These are phyloP conservation scores for Coniosporium tulheliwenetii DNA, from an alignment of 2,329 filamentous ascomycete genomes.

Conservation along the genomic window DNA sequence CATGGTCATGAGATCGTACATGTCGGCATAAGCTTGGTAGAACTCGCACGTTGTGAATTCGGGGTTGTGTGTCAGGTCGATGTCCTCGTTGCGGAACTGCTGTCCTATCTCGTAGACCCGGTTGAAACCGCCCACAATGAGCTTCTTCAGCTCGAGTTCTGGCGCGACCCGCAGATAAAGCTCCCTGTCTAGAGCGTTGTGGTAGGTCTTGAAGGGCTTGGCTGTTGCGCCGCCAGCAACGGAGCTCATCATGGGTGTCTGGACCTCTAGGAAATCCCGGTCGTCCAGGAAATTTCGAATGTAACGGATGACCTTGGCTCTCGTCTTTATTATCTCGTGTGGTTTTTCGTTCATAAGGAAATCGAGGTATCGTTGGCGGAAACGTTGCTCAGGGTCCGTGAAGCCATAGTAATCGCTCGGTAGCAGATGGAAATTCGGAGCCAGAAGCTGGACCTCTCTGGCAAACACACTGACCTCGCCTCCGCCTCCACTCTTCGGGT, in stretches of 20 bases:
- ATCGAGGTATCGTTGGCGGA: constrained; percentile 87
- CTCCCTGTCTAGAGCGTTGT: constrained; percentile 91
- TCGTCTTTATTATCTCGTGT: constrained; percentile 67
- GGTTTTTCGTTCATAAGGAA: constrained; percentile 91
- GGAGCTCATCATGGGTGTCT: constrained; percentile 94
- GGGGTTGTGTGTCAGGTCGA: constrained; percentile 89
- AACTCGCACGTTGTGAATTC: constrained; percentile 98
- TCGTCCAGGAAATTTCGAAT: constrained; percentile 81
- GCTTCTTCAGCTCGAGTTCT: constrained; percentile 92
- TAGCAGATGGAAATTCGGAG: constrained; percentile 81
- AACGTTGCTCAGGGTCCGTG: constrained; percentile 53
- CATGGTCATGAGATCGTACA: constrained; percentile 78
- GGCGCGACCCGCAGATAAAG: constrained; percentile 92
- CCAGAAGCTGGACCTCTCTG: constrained; percentile 66
- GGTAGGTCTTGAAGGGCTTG: constrained; percentile 85
- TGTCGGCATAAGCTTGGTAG: constrained; percentile 74
- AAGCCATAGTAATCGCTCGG: constrained; percentile 75
- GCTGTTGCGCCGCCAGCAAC: constrained; percentile 93
- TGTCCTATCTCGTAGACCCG: constrained; percentile 91
- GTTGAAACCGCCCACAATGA: constrained; percentile 84
- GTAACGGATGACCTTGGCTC: constrained; percentile 76
- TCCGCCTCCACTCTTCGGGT: constrained; percentile 74
- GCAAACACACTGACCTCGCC: constrained; percentile 94
- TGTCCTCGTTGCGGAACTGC: constrained; percentile 88
- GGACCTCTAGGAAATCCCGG: constrained; percentile 80